Evolutionary conservation across 108 stramenopile genomes (phyloP).

Genomic region (Heterococcus sp.): DNA sequence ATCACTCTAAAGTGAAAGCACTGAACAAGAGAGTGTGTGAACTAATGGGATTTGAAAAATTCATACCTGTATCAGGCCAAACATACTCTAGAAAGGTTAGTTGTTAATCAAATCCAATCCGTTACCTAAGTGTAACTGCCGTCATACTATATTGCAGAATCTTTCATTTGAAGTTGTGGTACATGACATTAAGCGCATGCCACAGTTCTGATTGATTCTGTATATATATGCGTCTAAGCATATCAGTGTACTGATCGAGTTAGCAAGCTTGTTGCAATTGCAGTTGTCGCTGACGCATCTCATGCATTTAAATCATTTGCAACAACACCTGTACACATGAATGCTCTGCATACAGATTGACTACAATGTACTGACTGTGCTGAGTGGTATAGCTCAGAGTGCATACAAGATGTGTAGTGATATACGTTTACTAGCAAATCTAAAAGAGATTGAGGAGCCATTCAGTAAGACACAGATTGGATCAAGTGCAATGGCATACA

Average conservation of each 20-base stretch:
- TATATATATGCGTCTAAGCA: too few relatives aligned
- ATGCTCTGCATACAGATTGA: not conserved
- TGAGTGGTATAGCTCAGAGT: slow-evolving; percentile 88
- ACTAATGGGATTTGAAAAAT: slow-evolving; percentile 86
- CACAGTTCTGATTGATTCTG: too few relatives aligned
- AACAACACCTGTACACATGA: too few relatives aligned
- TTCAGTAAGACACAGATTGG: slow-evolving; percentile 76
- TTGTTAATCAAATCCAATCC: slow-evolving; percentile 64
- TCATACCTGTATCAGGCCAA: slow-evolving; percentile 89
- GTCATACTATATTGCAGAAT: too few relatives aligned
- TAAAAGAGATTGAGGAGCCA: slow-evolving; percentile 76
- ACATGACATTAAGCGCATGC: too few relatives aligned
- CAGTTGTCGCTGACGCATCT: too few relatives aligned
- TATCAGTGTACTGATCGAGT: too few relatives aligned
- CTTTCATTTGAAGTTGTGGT: too few relatives aligned
- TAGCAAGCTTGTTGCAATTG: too few relatives aligned
- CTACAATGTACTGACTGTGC: slow-evolving; percentile 61
- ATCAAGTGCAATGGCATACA: slow-evolving; percentile 95
- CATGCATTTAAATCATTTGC: too few relatives aligned
- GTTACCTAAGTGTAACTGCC: too few relatives aligned
- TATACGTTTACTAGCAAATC: slow-evolving; percentile 89
- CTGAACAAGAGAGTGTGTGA: slow-evolving; percentile 74
- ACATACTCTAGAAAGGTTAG: slow-evolving; percentile 99
- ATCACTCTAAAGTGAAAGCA: slow-evolving; percentile 90
- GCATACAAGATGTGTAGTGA: slow-evolving; percentile 99